phyloP scores from a whole-genome alignment of 2,329 filamentous ascomycete species.

The Zasmidium angulare region DNA sequence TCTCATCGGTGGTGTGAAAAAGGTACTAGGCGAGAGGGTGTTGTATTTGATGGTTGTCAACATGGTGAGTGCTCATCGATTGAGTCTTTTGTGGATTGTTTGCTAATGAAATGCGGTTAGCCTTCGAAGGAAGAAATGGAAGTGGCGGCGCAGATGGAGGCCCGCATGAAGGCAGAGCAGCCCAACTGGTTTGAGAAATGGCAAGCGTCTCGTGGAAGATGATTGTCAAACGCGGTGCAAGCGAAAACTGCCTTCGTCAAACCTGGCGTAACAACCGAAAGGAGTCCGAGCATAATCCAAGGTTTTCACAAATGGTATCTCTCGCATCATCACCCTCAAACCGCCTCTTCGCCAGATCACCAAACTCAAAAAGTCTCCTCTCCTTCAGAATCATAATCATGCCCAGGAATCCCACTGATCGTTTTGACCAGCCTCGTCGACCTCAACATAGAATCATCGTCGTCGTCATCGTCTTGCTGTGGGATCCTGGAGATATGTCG shows the following conservation, averaged over 20 bases:
- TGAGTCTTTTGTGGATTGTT: slow-evolving; percentile 33
- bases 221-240: neutral
- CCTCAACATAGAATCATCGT: neutral
- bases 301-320: neutral
- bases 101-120: neutral
- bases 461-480: slow-evolving; percentile 4
- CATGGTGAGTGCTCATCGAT: slow-evolving; percentile 25
- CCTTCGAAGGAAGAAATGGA: slow-evolving; percentile 1
- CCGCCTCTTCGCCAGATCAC: neutral
- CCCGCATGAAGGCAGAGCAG: slow-evolving; percentile 1
- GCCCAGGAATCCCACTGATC: neutral
- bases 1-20: slow-evolving; percentile 13
- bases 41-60: slow-evolving; percentile 53
- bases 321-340: neutral
- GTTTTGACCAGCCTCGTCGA: neutral
- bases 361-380: neutral
- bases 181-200: slow-evolving; percentile 7
- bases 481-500: slow-evolving; percentile 14
- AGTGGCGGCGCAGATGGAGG: slow-evolving; percentile 4
- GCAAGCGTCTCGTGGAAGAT: neutral
- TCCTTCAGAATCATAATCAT: neutral
- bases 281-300: too few species aligned
- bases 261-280: too few species aligned
- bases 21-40: slow-evolving; percentile 35
- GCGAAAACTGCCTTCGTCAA: neutral